Conservation (phyloP, 2,329 filamentous ascomycete species). For the Leptographium lundbergii region DNA sequence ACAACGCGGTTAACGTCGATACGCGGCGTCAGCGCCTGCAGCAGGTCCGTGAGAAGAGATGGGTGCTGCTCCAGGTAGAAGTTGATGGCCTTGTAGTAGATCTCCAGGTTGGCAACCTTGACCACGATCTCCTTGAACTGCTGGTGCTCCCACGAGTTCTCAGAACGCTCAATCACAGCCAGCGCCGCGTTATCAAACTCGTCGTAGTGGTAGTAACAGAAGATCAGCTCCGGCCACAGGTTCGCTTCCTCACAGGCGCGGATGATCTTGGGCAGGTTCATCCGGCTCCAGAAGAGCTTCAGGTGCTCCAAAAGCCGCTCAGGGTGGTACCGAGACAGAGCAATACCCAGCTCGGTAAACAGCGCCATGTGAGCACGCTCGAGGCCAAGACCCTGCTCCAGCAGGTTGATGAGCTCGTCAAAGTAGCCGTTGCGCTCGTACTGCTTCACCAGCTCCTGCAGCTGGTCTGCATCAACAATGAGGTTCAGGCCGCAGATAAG, state of each 20-base stretch:
- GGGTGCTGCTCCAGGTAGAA: constrained; percentile 98
- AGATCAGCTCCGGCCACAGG: constrained; percentile 94
- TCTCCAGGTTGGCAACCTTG: constrained; percentile 97
- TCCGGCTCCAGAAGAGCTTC: constrained; percentile 94
- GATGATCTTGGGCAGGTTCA: constrained; percentile 98
- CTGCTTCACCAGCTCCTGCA: constrained; percentile 84
- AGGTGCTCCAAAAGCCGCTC: constrained; percentile 97
- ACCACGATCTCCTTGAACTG: constrained; percentile 98
- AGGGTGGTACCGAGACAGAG: constrained; percentile 86
- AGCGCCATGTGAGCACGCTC: constrained; percentile 93
- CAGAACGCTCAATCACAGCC: constrained; percentile 93
- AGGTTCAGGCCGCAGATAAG: constrained; percentile 98
- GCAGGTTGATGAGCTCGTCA: constrained; percentile 86
- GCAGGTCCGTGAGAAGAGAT: constrained; percentile 84
- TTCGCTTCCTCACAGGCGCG: constrained; percentile 86
- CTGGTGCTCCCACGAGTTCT: constrained; percentile 98
- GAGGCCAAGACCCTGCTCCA: constrained; percentile 88
- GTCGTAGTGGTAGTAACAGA: constrained; percentile 96
- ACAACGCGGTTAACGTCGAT: constrained; percentile 99
- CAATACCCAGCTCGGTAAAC: constrained; percentile 89
- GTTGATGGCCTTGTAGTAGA: constrained; percentile 94
- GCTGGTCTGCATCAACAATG: constrained; percentile 92
- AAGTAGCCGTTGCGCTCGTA: constrained; percentile 98
- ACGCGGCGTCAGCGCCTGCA: constrained; percentile 81
- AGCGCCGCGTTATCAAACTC: constrained; percentile 96